phyloP scores from a whole-genome alignment of 75 land plant species.

The Pinus taeda region DNA sequence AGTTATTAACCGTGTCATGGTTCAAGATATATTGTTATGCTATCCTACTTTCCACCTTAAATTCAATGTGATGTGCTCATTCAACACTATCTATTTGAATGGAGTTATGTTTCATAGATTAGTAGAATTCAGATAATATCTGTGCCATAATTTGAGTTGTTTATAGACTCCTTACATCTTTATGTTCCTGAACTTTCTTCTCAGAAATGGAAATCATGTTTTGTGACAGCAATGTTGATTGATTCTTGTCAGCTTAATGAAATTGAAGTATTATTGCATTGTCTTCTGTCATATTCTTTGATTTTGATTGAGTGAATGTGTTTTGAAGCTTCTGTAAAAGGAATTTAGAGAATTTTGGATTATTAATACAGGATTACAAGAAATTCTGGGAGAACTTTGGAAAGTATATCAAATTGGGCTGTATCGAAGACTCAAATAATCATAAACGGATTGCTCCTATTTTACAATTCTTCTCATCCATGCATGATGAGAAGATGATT shows the following conservation, averaged over 20 bases:
- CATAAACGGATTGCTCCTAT: conserved; percentile 92
- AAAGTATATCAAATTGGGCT: conserved; percentile 83
- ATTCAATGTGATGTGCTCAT: no score
- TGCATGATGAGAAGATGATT: conserved; percentile 71
- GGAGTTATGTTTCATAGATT: no score
- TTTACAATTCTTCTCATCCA: conserved; percentile 85
- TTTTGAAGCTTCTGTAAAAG: background rate
- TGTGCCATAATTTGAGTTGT: no score
- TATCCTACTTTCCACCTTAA: no score
- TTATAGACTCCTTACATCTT: background rate
- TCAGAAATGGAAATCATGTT: no score
- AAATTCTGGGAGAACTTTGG: conserved; percentile 98
- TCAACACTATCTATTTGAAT: no score
- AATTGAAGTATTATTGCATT: background rate
- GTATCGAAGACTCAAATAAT: conserved; percentile 91
- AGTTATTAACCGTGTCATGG: no score
- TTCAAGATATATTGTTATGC: no score
- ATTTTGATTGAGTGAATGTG: background rate
- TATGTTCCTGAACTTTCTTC: no score
- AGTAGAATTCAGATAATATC: no score
- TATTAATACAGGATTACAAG: conserved; percentile 78
- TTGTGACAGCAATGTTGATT: no score
- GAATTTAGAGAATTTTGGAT: background rate
- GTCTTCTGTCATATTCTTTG: background rate
- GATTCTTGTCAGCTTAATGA: background rate